phyloP scores from a whole-genome alignment of 768 basidiomycete genomes.

The Kwoniella sp. region DNA sequence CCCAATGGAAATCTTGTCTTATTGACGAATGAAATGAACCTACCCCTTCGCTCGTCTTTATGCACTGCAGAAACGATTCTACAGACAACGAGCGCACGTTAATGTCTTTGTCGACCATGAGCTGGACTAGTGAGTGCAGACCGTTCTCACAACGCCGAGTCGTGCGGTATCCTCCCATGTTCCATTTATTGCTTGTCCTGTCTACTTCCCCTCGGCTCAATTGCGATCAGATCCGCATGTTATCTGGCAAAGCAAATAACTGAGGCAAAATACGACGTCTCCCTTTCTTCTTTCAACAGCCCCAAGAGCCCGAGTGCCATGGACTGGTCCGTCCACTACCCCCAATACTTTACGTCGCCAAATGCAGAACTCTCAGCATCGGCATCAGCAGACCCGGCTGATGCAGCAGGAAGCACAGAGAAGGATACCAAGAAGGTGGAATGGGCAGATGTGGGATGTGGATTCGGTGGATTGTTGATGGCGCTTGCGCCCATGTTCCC shows the following conservation, averaged over 20 bases:
- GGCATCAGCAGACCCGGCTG: neutral
- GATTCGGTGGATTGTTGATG: constrained; percentile 92
- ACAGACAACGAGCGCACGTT: constrained; percentile 62
- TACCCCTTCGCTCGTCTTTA: neutral
- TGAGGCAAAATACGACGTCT: too few relatives aligned
- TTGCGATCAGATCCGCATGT: too few relatives aligned
- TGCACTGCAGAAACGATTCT: constrained; percentile 58
- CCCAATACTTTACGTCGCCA: constrained; percentile 61
- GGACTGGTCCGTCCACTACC: constrained; percentile 84
- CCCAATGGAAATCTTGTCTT: neutral
- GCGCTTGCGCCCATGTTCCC: constrained; percentile 87
- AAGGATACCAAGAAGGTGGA: constrained; percentile 67
- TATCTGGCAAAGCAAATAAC: too few relatives aligned
- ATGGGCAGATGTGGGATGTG: constrained; percentile 96
- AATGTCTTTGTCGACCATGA: constrained; percentile 65
- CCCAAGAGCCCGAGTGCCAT: constrained; percentile 57
- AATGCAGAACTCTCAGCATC: constrained; percentile 25
- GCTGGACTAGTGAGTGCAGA: constrained; percentile 68
- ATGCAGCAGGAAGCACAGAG: neutral
- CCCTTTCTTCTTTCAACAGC: constrained; percentile 1
- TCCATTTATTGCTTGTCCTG: too few relatives aligned
- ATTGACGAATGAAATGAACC: neutral
- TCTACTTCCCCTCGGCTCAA: too few relatives aligned
- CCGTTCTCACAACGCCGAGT: too few relatives aligned
- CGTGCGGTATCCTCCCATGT: neutral